Base-by-base conservation (phyloP, 441 rosid species). In the Bocquillonia castaneifolia region DNA sequence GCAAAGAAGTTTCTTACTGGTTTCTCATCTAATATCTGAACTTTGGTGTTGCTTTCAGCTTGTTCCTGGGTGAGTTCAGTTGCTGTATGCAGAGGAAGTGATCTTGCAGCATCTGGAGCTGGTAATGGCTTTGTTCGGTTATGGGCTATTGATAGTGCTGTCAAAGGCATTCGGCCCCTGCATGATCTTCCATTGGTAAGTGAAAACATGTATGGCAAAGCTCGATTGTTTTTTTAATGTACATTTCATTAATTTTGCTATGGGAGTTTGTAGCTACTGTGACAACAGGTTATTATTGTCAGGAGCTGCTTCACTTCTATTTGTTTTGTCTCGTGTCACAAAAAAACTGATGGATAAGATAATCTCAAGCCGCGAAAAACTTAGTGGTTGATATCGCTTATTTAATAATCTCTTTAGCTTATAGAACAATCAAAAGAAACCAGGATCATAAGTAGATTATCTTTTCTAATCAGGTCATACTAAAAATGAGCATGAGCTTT, bases 41-140 rank as follows among this genome's bases (percentile, higher is more conserved):
- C 77, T 65, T 55, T 39, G 29, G 67, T 69, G 74, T 69, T 73
- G 59, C 68, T 67, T 22, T 68, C 96, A 71, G 85, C 85, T 32
- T 75, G 70, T 80, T 90, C 96, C 65, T 94, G 99, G 99, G 97
- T 90, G 32, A 84, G 85, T 74, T 87, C 98, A 59, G 83, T 92
- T 7, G 56, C 85, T 72, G 82, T 81, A 26, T 87, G 95, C 72
- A 84, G 94, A 80, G 91, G 90, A 69, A 88, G 96, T 74, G 98
- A 94, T 81, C 92, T 94, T 79, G 96, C 85, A 20, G 98, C 92
- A 64, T 92, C 99, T 59, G 99, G 99, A 72, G 98, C 99, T 73
- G 99, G 98, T 70, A 86, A 83, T 79, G 98, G 93, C 59, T 81
- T 45, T 69, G 88, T 94, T 45, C 85, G 81, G 61, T 73, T 92